Evolutionary conservation across 352 stramenopile genomes (phyloP).

Genomic region (Saprolegnia diclina): DNA sequence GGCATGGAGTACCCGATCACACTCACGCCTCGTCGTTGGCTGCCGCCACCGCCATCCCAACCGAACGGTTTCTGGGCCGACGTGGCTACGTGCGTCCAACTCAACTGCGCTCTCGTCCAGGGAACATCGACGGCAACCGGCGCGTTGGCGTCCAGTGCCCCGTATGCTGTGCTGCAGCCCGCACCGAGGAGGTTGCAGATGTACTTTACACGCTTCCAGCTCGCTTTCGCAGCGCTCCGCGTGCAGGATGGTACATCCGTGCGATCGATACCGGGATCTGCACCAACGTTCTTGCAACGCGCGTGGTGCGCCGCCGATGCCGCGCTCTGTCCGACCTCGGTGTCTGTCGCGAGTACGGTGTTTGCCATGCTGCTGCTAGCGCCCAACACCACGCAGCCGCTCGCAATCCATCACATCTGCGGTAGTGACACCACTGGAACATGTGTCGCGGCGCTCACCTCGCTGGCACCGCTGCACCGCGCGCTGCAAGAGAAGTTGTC

Average conservation of each 20-base stretch:
- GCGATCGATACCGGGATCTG: too few relatives aligned
- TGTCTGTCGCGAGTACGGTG: neutral
- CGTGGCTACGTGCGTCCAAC: neutral
- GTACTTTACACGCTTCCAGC: neutral
- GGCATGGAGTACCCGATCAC: neutral
- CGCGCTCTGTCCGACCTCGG: too few relatives aligned
- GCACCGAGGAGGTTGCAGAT: neutral
- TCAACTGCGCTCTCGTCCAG: neutral
- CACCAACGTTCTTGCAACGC: too few relatives aligned
- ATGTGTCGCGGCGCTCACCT: too few relatives aligned
- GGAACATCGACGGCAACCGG: too few relatives aligned
- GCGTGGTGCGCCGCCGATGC: too few relatives aligned
- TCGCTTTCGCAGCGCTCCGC: neutral
- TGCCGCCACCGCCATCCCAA: neutral
- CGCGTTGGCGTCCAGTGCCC: too few relatives aligned
- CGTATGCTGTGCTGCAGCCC: too few relatives aligned
- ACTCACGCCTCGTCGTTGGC: neutral
- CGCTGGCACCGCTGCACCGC: too few relatives aligned
- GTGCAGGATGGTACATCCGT: too few relatives aligned
- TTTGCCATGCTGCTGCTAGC: neutral
- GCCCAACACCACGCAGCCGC: neutral
- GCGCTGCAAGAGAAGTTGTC: too few relatives aligned
- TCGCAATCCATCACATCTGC: neutral
- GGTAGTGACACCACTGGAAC: neutral
- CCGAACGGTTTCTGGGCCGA: neutral